Base-by-base conservation (phyloP, 345 rosid species). In the Syzygium jambos region DNA sequence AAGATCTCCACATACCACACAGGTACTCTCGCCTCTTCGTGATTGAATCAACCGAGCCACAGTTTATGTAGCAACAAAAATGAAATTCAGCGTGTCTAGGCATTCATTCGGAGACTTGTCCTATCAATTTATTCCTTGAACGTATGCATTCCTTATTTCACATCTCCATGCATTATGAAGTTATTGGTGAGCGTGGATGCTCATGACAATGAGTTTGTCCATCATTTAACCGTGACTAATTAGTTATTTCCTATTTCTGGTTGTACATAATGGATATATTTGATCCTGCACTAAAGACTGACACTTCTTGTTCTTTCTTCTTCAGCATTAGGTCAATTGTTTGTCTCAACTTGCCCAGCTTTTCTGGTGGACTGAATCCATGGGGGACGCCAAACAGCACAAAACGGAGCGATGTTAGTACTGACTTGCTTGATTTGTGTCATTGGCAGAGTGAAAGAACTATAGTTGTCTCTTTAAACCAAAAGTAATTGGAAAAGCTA, bases 261-360 rank as follows among this genome's bases (percentile, higher is more conserved):
- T 65, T 29, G 22, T 65, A 65, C 41, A 0, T 10, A 1, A 15
- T 29, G 78, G 22, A 65, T 34, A 9, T 68, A 68, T 68, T 19
- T 73, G 80, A 73, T 73, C 86, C 86, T 38, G n/a, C 22, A 54
- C 22, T 2, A 7, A 41, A 34, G 25, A 85, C 46, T 17, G 22
- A 86, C 86, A 14, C 52, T 78, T 19, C 63, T 85, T 87, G 85
- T 52, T 11, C 73, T 11, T 89, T 34, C 57, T 86, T 52, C 65
- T 30, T 55, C 97, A 96, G 98, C 89, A 95, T 97, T 89, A 95
- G 98, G 90, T 97, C 98, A 22, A 94, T 97, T 10, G 91, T 95
- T 23, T 96, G 98, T 89, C 94, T 97, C 78, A 96, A 97, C 94
- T 93, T 96, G 90, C 98, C 98, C 86, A 95, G 98, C 92, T 97